Percentiles rank a stretch among this genome's conserved stretches.
Evolutionary conservation across 2,329 filamentous ascomycete species (phyloP).

Genomic region (Hymenoscyphus fraxineus): DNA sequence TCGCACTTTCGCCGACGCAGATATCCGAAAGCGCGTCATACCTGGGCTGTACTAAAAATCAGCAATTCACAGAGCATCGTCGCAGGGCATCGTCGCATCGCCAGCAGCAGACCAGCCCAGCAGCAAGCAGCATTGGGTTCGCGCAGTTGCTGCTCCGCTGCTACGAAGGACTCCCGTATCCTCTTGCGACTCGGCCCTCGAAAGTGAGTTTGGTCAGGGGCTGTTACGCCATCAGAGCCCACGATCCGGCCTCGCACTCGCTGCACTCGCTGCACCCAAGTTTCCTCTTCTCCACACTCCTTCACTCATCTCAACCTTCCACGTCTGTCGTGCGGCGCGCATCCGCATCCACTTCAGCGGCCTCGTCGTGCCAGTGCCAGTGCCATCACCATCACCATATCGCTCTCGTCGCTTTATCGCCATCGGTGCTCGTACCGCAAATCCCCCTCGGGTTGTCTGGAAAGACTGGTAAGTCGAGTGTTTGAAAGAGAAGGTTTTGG

Average conservation of each 20-base stretch:
- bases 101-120: background rate
- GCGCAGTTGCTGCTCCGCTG: background rate
- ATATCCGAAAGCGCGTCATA: slow-evolving; percentile 1
- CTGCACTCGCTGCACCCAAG: background rate
- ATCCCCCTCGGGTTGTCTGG: background rate
- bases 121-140: background rate
- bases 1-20: background rate
- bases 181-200: background rate
- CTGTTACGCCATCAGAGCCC: background rate
- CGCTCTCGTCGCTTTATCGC: too few species aligned
- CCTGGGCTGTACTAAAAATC: background rate
- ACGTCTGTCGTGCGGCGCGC: too few species aligned
- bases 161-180: too few species aligned
- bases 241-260: background rate
- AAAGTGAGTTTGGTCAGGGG: background rate
- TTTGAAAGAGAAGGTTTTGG: slow-evolving; percentile 1
- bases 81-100: too few species aligned
- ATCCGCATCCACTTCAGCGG: too few species aligned
- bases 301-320: too few species aligned
- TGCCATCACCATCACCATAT: too few species aligned
- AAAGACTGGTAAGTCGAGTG: background rate
- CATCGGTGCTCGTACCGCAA: too few species aligned
- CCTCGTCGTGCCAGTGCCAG: too few species aligned
- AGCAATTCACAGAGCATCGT: background rate
- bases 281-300: background rate